These are phyloP conservation scores for Annulohypoxylon stygium DNA, from an alignment of 495 filamentous ascomycete species.

Conservation along the genomic window DNA sequence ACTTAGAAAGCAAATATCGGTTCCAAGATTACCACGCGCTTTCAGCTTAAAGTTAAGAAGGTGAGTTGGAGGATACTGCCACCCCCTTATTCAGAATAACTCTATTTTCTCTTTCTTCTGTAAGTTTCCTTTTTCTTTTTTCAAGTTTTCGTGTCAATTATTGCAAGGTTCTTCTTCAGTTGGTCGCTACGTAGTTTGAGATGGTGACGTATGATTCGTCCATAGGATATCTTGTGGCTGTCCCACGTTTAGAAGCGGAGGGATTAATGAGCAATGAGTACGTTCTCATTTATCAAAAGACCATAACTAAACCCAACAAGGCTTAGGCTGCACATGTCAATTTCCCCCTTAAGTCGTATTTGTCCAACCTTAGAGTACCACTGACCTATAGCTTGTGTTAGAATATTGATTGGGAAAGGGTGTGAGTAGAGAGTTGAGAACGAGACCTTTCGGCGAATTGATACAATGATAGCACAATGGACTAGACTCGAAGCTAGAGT, in stretches of 20 bases:
- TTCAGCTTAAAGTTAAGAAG: neutral
- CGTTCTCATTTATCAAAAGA: neutral
- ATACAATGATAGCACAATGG: neutral
- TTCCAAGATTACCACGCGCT: neutral
- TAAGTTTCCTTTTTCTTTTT: neutral
- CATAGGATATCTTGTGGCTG: neutral
- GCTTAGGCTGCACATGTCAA: neutral
- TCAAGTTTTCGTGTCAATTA: neutral
- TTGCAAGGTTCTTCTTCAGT: neutral
- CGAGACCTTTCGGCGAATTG: neutral
- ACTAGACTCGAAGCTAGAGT: neutral
- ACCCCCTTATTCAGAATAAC: neutral
- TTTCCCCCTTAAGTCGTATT: neutral
- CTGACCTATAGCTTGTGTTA: neutral
- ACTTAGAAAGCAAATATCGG: neutral
- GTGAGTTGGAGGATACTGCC: neutral
- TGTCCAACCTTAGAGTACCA: neutral
- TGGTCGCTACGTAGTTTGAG: neutral
- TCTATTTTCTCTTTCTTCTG: neutral
- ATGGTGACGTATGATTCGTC: constrained; percentile 16
- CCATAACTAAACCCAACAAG: neutral
- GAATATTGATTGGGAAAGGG: neutral
- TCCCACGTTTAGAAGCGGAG: neutral
- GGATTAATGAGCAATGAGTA: constrained; percentile 20
- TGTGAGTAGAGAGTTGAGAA: no score